These are phyloP conservation scores for Prunus yedoensis DNA, from an alignment of 331 rosid genomes.

Conservation along the genomic window DNA sequence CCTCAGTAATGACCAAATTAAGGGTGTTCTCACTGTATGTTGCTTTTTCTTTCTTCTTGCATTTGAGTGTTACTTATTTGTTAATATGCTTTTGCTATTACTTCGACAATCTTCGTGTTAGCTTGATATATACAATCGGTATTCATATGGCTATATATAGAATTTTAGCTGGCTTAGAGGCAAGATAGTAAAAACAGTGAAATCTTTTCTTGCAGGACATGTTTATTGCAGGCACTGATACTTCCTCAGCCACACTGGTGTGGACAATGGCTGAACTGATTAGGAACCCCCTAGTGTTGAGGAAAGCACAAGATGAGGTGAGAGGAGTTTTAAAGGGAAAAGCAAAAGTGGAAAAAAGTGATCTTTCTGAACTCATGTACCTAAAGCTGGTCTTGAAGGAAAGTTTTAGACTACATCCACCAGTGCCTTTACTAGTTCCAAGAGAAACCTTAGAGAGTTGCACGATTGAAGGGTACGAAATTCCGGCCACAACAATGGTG, in stretches of 20 bases:
- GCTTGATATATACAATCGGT: too few relatives aligned
- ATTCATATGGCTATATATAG: too few relatives aligned
- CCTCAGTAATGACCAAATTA: conserved; percentile 31
- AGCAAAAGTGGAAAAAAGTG: conserved; percentile 35
- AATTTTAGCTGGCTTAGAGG: too few relatives aligned
- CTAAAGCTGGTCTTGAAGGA: conserved; percentile 45
- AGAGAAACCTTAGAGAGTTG: conserved; percentile 36
- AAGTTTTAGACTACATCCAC: conserved; percentile 44
- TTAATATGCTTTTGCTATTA: background rate
- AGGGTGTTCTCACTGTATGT: conserved; percentile 40
- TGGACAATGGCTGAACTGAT: conserved; percentile 45
- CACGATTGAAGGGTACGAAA: conserved; percentile 27
- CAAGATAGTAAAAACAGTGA: too few relatives aligned
- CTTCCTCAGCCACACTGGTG: conserved; percentile 34
- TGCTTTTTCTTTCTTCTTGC: background rate
- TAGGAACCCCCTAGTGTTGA: conserved; percentile 31
- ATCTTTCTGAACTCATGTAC: conserved; percentile 27
- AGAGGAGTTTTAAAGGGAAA: conserved; percentile 26
- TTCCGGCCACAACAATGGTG: conserved; percentile 33
- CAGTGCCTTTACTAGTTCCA: conserved; percentile 41
- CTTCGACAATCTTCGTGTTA: too few relatives aligned
- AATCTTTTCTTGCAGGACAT: conserved; percentile 27
- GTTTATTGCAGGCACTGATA: conserved; percentile 42
- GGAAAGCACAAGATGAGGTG: conserved; percentile 38
- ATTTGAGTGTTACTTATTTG: background rate